phyloP scores from a whole-genome alignment of 148 eudicot genomes.

The Diospyros kaki region DNA sequence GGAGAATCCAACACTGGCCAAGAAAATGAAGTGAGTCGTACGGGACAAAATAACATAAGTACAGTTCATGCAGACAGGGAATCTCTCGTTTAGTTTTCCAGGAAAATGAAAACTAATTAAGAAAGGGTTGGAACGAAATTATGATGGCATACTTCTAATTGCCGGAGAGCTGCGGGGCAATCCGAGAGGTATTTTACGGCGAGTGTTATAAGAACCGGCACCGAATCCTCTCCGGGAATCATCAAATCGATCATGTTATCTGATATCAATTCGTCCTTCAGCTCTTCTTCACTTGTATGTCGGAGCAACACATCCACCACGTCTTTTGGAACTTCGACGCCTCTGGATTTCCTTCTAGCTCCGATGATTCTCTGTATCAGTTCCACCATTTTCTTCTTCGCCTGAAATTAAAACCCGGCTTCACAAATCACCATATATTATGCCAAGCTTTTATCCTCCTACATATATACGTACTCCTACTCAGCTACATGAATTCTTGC shows the following conservation, averaged over 20 bases:
- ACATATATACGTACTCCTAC: too few species aligned
- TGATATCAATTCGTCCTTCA: constrained; percentile 74
- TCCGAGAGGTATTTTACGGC: constrained; percentile 79
- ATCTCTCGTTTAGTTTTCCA: too few species aligned
- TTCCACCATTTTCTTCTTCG: constrained; percentile 80
- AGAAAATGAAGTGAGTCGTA: background rate
- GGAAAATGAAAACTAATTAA: too few species aligned
- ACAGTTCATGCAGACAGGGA: background rate
- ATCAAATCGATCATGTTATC: constrained; percentile 91
- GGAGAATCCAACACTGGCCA: background rate
- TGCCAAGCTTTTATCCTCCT: too few species aligned
- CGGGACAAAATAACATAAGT: background rate
- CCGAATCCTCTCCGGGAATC: constrained; percentile 97
- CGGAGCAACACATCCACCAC: constrained; percentile 65
- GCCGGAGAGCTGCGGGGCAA: constrained; percentile 67
- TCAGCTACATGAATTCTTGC: too few species aligned
- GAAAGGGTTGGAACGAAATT: too few species aligned
- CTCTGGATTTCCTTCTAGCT: constrained; percentile 32
- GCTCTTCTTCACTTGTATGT: constrained; percentile 61
- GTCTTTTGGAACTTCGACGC: constrained; percentile 42
- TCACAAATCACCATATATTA: too few species aligned
- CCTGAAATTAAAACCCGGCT: constrained; percentile 27
- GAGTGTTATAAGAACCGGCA: constrained; percentile 80
- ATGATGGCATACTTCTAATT: constrained; percentile 42
- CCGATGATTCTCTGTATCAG: constrained; percentile 53